Evolutionary conservation across 495 filamentous ascomycete species (phyloP).

Genomic region (Aspergillus carlsbadensis): DNA sequence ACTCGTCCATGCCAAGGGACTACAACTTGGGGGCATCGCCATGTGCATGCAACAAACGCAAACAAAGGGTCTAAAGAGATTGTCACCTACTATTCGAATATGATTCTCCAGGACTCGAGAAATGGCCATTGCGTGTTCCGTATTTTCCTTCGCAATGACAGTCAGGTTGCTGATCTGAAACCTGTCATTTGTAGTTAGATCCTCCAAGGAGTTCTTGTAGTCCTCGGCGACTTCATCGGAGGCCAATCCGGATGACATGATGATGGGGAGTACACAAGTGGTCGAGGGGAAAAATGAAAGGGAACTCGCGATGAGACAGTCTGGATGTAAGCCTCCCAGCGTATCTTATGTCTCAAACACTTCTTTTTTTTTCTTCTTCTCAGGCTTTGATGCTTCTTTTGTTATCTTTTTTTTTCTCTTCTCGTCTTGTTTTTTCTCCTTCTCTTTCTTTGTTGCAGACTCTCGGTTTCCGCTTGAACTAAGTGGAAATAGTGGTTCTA

Average conservation of each 20-base stretch:
- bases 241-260: slow-evolving; percentile 69
- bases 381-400: slow-evolving; percentile 13
- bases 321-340: too few species aligned
- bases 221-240: slow-evolving; percentile 93
- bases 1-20: slow-evolving; percentile 25
- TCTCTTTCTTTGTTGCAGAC: background rate
- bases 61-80: slow-evolving; percentile 12
- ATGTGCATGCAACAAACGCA: background rate
- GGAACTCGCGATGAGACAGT: background rate
- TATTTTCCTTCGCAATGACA: slow-evolving; percentile 94
- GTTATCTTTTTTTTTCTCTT: slow-evolving; percentile 19
- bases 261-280: slow-evolving; percentile 30
- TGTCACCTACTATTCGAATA: slow-evolving; percentile 79
- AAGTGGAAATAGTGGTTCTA: slow-evolving; percentile 28
- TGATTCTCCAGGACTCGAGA: slow-evolving; percentile 86
- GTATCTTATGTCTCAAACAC: slow-evolving; percentile 12
- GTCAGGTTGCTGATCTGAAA: slow-evolving; percentile 95
- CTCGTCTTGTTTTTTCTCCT: slow-evolving; percentile 17
- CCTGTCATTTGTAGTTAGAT: slow-evolving; percentile 82
- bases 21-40: slow-evolving; percentile 18
- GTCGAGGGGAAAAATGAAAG: slow-evolving; percentile 4
- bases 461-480: slow-evolving; percentile 5
- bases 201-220: slow-evolving; percentile 89
- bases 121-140: slow-evolving; percentile 88
- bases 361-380: slow-evolving; percentile 20